Conservation (phyloP, 345 rosid genomes). For the Syzygium aqueum region DNA sequence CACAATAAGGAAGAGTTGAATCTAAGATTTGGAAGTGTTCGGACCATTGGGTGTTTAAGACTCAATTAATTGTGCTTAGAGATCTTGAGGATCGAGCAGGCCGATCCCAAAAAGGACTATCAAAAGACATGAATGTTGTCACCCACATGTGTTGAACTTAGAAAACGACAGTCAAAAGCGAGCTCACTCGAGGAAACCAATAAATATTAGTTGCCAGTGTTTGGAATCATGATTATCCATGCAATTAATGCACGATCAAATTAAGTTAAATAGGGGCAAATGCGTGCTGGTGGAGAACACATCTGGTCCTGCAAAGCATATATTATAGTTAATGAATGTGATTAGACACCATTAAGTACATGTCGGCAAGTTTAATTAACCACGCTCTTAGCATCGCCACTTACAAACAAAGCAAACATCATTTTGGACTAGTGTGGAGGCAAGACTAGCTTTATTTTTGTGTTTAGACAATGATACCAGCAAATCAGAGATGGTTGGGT, state of each 20-base stretch:
- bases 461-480: slow-evolving; percentile 5
- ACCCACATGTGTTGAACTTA: background rate
- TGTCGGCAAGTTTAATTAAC: slow-evolving; percentile 23
- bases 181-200: background rate
- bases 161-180: background rate
- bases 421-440: background rate
- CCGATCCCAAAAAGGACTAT: background rate
- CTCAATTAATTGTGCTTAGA: background rate
- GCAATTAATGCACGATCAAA: background rate
- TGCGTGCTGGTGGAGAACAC: background rate
- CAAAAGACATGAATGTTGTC: slow-evolving; percentile 4
- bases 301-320: slow-evolving; percentile 2
- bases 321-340: background rate
- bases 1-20: background rate
- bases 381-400: background rate
- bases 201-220: background rate
- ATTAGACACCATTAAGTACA: slow-evolving; percentile 28
- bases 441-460: slow-evolving; percentile 1
- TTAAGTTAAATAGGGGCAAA: background rate
- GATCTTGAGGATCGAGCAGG: background rate
- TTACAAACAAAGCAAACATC: background rate
- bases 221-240: background rate
- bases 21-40: background rate
- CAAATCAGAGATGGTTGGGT: slow-evolving; percentile 3
- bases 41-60: background rate